These are phyloP conservation scores for Proliferodiscus dingleyae DNA, from an alignment of 2,329 filamentous ascomycete species.

Conservation along the genomic window DNA sequence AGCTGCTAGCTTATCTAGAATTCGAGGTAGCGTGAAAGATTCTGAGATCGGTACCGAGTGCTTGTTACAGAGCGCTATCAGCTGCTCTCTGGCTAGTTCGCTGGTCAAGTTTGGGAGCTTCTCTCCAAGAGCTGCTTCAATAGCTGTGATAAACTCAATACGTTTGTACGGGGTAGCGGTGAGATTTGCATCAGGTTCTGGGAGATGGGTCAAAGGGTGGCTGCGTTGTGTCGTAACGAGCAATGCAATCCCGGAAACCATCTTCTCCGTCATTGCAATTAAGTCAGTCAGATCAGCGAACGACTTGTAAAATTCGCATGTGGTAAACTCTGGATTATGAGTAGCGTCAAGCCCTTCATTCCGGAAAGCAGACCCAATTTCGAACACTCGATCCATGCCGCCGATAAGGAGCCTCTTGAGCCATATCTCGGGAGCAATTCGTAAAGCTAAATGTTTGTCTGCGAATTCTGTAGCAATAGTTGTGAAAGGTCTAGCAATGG, in stretches of 20 bases:
- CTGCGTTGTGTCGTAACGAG: constrained; percentile 45
- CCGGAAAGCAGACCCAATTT: constrained; percentile 87
- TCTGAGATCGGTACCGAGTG: constrained; percentile 45
- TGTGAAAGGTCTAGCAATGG: constrained; percentile 78
- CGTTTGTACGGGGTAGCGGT: constrained; percentile 55
- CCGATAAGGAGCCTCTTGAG: constrained; percentile 88
- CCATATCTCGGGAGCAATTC: constrained; percentile 93
- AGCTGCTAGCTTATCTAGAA: constrained; percentile 77
- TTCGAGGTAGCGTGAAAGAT: constrained; percentile 55
- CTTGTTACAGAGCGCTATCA: constrained; percentile 51
- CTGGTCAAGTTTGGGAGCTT: constrained; percentile 36
- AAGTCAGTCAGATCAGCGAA: constrained; percentile 73
- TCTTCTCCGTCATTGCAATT: constrained; percentile 67
- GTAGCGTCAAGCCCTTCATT: constrained; percentile 90
- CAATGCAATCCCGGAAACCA: constrained; percentile 57
- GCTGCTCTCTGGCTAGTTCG: constrained; percentile 50
- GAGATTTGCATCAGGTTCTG: constrained; percentile 43
- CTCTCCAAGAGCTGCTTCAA: constrained; percentile 62
- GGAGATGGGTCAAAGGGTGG: constrained; percentile 42
- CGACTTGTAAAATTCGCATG: constrained; percentile 92
- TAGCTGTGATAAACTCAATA: constrained; percentile 75
- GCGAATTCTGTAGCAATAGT: constrained; percentile 74
- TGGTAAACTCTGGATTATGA: constrained; percentile 96
- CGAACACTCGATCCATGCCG: constrained; percentile 83
- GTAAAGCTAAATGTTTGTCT: constrained; percentile 65